phyloP scores from a whole-genome alignment of 2,329 filamentous ascomycete genomes.

The Penicillium aurantiogriseum region DNA sequence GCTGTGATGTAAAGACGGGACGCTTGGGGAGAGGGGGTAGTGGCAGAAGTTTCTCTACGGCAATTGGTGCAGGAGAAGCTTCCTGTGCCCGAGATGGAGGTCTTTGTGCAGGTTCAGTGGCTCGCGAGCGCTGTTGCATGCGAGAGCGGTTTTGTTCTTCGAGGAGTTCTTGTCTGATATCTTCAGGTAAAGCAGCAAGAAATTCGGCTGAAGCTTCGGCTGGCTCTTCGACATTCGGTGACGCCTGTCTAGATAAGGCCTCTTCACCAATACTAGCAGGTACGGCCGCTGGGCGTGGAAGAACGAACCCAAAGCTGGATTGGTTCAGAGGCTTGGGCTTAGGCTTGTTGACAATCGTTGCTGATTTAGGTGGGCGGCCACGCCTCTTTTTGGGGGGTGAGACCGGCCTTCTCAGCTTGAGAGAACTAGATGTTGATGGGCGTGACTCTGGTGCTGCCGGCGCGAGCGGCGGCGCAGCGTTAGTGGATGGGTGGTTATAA shows the following conservation, averaged over 20 bases:
- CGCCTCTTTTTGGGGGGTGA: constrained; percentile 69
- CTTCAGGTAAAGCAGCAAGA: constrained; percentile 76
- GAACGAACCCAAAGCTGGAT: constrained; percentile 72
- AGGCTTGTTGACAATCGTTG: constrained; percentile 52
- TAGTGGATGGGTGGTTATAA: constrained; percentile 51
- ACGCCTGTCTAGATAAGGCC: constrained; percentile 21
- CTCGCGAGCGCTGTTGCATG: constrained; percentile 56
- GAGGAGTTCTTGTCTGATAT: constrained; percentile 74
- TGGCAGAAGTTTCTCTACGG: constrained; percentile 26
- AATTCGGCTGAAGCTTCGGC: constrained; percentile 64
- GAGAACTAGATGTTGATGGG: constrained; percentile 39
- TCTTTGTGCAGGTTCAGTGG: constrained; percentile 42
- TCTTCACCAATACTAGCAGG: constrained; percentile 15
- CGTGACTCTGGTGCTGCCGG: constrained; percentile 47
- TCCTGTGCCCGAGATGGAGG: constrained; percentile 17
- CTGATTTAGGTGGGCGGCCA: constrained; percentile 52
- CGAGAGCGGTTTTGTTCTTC: constrained; percentile 66
- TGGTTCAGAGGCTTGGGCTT: constrained; percentile 58
- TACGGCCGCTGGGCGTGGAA: constrained; percentile 25
- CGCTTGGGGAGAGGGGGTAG: constrained; percentile 52
- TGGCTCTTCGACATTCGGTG: constrained; percentile 30
- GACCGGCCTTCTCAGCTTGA: constrained; percentile 44
- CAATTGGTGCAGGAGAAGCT: constrained; percentile 14
- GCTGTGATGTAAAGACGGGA: constrained; percentile 62
- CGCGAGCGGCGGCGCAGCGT: constrained; percentile 29